A percentile compares a stretch with the other conserved stretches of the same genome.
Conservation (phyloP, 2,329 filamentous ascomycete species). For the Fusarium sp. region DNA sequence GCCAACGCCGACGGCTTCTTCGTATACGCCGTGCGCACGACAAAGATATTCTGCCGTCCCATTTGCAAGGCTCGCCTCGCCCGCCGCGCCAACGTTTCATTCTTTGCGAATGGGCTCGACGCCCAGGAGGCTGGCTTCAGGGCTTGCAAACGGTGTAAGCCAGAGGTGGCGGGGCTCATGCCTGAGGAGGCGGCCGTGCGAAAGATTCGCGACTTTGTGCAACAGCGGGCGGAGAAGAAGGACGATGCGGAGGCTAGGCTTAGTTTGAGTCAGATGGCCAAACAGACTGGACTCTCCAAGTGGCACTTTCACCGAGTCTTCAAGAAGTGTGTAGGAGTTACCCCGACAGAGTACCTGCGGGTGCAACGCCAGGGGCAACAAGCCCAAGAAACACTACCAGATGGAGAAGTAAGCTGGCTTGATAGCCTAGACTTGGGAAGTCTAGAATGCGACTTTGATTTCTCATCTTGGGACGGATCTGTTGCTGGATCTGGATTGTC, state of each 20-base stretch:
- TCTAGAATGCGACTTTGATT: constrained; percentile 21
- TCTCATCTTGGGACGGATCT: constrained; percentile 31
- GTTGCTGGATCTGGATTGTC: constrained; percentile 10
- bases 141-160: constrained; percentile 66
- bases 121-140: constrained; percentile 60
- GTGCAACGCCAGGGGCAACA: constrained; percentile 25
- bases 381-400: neutral
- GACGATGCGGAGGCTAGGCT: constrained; percentile 29
- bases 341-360: constrained; percentile 50
- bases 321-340: constrained; percentile 61
- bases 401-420: constrained; percentile 20
- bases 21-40: constrained; percentile 55
- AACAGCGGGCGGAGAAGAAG: constrained; percentile 39
- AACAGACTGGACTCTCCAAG: constrained; percentile 60
- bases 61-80: constrained; percentile 67
- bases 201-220: constrained; percentile 50
- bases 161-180: constrained; percentile 51
- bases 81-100: constrained; percentile 65
- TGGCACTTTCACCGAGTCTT: constrained; percentile 67
- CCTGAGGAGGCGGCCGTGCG: constrained; percentile 54
- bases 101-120: constrained; percentile 56
- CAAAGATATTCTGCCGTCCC: constrained; percentile 66
- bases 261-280: constrained; percentile 58
- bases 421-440: constrained; percentile 18
- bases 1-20: constrained; percentile 51